These are phyloP conservation scores for Plantago lanceolata DNA, from an alignment of 305 asterid species.

Conservation along the genomic window DNA sequence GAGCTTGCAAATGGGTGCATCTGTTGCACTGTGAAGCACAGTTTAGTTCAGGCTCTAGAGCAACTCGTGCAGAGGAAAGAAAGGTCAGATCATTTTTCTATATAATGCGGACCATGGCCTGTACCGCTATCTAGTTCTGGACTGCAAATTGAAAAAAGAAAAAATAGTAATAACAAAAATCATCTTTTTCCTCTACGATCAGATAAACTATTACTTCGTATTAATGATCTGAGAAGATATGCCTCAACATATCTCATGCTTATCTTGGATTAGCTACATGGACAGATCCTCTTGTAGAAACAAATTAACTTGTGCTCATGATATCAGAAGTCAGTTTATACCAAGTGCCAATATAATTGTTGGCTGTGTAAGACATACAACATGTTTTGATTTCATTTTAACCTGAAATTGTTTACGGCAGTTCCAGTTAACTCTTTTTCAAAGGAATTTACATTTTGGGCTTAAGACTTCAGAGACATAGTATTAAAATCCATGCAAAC, in stretches of 20 bases:
- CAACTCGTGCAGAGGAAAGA: conserved; percentile 93
- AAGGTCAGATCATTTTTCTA: conserved; percentile 42
- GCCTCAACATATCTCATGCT: no score
- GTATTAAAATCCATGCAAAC: no score
- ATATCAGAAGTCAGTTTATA: not conserved
- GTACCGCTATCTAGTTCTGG: no score
- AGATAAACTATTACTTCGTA: not conserved
- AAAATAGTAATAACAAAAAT: no score
- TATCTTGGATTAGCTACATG: no score
- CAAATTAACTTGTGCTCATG: no score
- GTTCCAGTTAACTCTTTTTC: no score
- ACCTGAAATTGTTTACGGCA: not conserved
- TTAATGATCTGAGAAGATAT: not conserved
- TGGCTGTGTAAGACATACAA: not conserved
- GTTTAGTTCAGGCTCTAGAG: conserved; percentile 94
- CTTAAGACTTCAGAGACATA: no score
- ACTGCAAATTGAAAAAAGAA: no score
- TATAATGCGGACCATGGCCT: no score
- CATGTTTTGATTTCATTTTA: not conserved
- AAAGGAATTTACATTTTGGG: not conserved
- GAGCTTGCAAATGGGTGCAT: conserved; percentile 96
- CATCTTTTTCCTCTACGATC: not conserved
- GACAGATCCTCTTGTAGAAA: no score
- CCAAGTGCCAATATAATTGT: not conserved
- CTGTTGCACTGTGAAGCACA: conserved; percentile 95